Evolutionary conservation across 306 rosid genomes (phyloP).

Genomic region (Hippophae gyantsensis): DNA sequence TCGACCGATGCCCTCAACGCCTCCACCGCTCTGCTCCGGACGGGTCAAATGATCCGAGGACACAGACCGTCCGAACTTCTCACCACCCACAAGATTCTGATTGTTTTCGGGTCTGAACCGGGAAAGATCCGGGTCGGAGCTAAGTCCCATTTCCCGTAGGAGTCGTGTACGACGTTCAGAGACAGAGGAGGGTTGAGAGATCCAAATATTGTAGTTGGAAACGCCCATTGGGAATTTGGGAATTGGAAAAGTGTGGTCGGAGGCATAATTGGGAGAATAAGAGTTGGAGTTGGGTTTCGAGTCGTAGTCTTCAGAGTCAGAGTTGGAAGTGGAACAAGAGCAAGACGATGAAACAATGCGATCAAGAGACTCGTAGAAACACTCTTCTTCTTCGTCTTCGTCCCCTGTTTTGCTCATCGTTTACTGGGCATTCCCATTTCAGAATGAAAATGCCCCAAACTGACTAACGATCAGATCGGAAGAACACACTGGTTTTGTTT

Average conservation of each 20-base stretch:
- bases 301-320: constrained; percentile 32
- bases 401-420: constrained; percentile 60
- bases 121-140: constrained; percentile 46
- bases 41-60: constrained; percentile 36
- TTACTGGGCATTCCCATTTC: constrained; percentile 73
- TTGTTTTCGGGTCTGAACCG: constrained; percentile 25
- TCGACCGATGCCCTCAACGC: constrained; percentile 26
- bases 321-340: constrained; percentile 77
- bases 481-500: background rate
- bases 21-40: constrained; percentile 18
- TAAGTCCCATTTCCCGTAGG: constrained; percentile 69
- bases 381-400: constrained; percentile 48
- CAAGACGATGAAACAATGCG: constrained; percentile 75
- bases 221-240: constrained; percentile 53
- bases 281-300: constrained; percentile 13
- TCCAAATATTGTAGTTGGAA: constrained; percentile 76
- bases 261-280: constrained; percentile 39
- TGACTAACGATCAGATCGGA: constrained; percentile 25
- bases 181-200: constrained; percentile 83
- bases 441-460: constrained; percentile 42
- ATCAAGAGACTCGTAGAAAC: constrained; percentile 86
- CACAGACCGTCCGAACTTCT: constrained; percentile 37
- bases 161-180: constrained; percentile 79
- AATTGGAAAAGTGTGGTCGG: constrained; percentile 25
- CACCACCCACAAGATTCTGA: constrained; percentile 13